A percentile compares a stretch with the other conserved stretches of the same genome.
These are phyloP conservation scores for Leptographium procerum DNA, from an alignment of 2,329 filamentous ascomycete genomes.

Conservation along the genomic window DNA sequence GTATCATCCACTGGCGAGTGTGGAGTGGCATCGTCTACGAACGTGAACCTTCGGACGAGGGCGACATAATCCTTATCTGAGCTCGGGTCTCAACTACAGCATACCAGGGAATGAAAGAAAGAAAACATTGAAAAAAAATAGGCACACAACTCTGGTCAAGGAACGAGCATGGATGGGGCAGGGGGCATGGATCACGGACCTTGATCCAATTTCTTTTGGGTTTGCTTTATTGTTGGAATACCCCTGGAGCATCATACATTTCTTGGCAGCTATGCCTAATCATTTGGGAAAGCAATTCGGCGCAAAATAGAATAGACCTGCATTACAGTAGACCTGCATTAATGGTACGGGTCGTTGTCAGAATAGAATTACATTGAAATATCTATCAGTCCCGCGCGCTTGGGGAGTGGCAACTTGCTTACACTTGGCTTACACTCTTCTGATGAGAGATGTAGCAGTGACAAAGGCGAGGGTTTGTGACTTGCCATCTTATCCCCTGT, in stretches of 20 bases:
- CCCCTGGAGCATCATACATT: neutral
- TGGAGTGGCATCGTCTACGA: slow-evolving; percentile 68
- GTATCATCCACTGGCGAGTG: slow-evolving; percentile 79
- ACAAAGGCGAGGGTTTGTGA: no score
- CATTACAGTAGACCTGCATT: neutral
- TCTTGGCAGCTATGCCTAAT: neutral
- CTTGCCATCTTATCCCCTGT: no score
- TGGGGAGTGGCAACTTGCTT: neutral
- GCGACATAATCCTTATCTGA: neutral
- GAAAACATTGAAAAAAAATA: neutral
- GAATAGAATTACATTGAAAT: neutral
- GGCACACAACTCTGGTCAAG: neutral
- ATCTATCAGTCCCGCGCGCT: neutral
- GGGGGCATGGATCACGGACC: neutral
- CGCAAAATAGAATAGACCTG: neutral
- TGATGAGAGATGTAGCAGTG: neutral
- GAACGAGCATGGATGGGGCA: neutral
- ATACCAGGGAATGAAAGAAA: neutral
- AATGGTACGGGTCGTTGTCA: neutral
- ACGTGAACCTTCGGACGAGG: neutral
- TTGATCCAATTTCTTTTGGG: neutral
- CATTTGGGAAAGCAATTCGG: neutral
- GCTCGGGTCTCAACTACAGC: neutral
- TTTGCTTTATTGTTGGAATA: neutral
- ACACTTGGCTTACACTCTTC: no score